Base-by-base conservation (phyloP, 164 flowering plant species). In the Brasenia schreberi region DNA sequence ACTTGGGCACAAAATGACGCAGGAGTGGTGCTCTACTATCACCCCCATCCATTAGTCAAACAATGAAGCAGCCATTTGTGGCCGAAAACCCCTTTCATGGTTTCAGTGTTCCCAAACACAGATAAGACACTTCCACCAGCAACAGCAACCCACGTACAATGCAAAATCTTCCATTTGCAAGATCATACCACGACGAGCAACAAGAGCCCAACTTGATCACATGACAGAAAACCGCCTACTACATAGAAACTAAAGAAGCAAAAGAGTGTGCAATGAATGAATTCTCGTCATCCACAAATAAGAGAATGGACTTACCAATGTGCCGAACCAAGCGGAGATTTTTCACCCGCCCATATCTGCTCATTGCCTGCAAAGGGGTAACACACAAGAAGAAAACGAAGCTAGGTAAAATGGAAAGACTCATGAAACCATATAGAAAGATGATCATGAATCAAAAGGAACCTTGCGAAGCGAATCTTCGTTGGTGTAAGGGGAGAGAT, bases 281-380 rank as follows among this genome's bases (percentile, higher is more conserved):
- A 23, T 23, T 23, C 27, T 23, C 27, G 27, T 23, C 27, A 23
- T 2, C 27, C 27, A 23, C 27, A 23, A 52, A 65, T 16, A 18
- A 60, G 43, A 42, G 17, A 5, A 68, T 27, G 27, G 59, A 43
- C 9, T 59, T 80, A 92, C 96, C 98, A 66, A 87, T 90, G 69
- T 93, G 77, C 66, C 98, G 83, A 65, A 93, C 92, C 77, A 93
- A 77, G 23, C 96, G 85, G 77, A 90, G 67, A 72, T 80, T 82
- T 81, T 85, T 88, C 69, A 93, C 89, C 65, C 77, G 76, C 17
- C 98, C 98, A 78, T 82, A 90, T 76, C 80, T 86, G 74, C 86
- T 80, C 98, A 93, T 90, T 49, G 84, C 92, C 96, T 90, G 53
- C 23, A 67, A 43, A 42, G 39, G 4, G 23, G 27, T 65, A 19